phyloP scores from a whole-genome alignment of 345 rosid genomes.

The Stellera chamaejasme region DNA sequence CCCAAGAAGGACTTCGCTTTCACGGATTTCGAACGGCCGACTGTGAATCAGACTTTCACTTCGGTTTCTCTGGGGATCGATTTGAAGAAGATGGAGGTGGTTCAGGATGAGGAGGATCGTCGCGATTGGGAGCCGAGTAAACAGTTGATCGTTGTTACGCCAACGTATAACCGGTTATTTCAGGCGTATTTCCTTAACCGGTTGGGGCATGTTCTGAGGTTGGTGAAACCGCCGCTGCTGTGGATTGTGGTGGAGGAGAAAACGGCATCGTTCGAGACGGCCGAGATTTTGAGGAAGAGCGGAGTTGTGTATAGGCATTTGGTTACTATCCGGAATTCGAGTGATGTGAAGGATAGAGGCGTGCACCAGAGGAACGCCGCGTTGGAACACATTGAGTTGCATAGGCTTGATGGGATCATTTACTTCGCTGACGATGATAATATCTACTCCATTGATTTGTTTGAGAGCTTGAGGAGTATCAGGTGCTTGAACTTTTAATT shows the following conservation, averaged over 20 bases:
- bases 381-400: slow-evolving; percentile 70
- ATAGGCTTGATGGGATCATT: slow-evolving; percentile 74
- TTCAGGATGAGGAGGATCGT: slow-evolving; percentile 9
- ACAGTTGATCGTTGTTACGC: slow-evolving; percentile 76
- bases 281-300: slow-evolving; percentile 66
- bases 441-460: slow-evolving; percentile 65
- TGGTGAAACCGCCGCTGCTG: slow-evolving; percentile 67
- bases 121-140: slow-evolving; percentile 38
- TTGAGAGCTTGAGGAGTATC: slow-evolving; percentile 54
- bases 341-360: slow-evolving; percentile 56
- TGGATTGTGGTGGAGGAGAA: slow-evolving; percentile 91
- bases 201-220: slow-evolving; percentile 67
- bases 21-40: slow-evolving; percentile 52
- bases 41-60: slow-evolving; percentile 19
- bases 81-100: slow-evolving; percentile 7
- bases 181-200: slow-evolving; percentile 75
- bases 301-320: slow-evolving; percentile 89
- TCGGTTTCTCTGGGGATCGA: slow-evolving; percentile 17
- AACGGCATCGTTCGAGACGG: slow-evolving; percentile 65
- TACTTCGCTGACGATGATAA: slow-evolving; percentile 87
- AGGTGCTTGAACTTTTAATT: slow-evolving; percentile 28
- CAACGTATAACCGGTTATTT: slow-evolving; percentile 70
- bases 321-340: slow-evolving; percentile 44
- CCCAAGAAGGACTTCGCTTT: slow-evolving; percentile 40
- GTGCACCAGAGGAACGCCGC: slow-evolving; percentile 74